Evolutionary conservation across 495 filamentous ascomycete species (phyloP).

Genomic region (Collariella sp.): DNA sequence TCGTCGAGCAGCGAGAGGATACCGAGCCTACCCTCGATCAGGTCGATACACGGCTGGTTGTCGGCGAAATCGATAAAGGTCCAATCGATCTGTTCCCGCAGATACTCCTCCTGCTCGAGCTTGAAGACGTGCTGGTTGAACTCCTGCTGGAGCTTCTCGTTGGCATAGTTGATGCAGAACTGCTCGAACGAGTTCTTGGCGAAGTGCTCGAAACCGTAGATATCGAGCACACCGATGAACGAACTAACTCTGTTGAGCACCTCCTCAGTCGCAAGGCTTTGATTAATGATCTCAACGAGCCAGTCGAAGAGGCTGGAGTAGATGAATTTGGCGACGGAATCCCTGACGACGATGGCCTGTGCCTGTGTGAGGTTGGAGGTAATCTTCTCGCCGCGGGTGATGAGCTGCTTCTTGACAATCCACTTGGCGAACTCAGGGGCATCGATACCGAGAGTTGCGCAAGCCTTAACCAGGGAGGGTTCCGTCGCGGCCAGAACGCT

Average conservation of each 20-base stretch:
- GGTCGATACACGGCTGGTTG: constrained; percentile 98
- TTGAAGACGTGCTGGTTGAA: constrained; percentile 99
- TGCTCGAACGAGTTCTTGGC: constrained; percentile 99
- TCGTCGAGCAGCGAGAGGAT: constrained; percentile 90
- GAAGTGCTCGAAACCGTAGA: constrained; percentile 99
- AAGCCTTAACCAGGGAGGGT: constrained; percentile 71
- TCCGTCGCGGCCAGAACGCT: constrained; percentile 75
- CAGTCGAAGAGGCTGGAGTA: constrained; percentile 99
- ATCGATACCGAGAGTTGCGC: constrained; percentile 82
- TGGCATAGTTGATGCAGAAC: constrained; percentile 99
- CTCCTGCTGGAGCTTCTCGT: constrained; percentile 98
- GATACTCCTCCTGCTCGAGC: constrained; percentile 96
- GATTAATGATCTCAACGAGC: constrained; percentile 94
- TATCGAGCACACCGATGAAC: constrained; percentile 99
- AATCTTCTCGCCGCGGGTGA: constrained; percentile 96
- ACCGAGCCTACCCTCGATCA: constrained; percentile 95
- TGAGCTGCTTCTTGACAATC: constrained; percentile 98
- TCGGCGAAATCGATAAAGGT: constrained; percentile 99
- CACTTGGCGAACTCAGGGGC: constrained; percentile 87
- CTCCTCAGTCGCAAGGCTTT: constrained; percentile 78
- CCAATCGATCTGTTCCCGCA: constrained; percentile 96
- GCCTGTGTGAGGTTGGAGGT: constrained; percentile 91
- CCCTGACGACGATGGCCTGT: constrained; percentile 87
- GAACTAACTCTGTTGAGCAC: constrained; percentile 72
- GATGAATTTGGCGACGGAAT: constrained; percentile 97